Conservation (phyloP, 176 grass and related monocot genomes). For the Carex pumila region DNA sequence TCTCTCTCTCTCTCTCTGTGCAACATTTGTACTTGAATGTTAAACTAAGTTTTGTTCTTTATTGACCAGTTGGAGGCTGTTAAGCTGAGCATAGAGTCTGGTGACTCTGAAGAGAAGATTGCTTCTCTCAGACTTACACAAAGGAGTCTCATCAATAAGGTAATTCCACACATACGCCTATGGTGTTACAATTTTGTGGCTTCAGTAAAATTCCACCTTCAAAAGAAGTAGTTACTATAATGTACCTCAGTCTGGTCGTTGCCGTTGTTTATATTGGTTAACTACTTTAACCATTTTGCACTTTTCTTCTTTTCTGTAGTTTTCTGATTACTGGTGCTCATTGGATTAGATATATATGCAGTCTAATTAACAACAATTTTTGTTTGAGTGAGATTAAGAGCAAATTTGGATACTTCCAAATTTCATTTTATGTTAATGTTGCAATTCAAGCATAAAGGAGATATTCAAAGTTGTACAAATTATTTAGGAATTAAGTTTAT, state of each 20-base stretch:
- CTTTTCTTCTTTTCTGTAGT: neutral
- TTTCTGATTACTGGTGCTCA: neutral
- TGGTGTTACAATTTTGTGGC: neutral
- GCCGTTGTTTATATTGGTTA: neutral
- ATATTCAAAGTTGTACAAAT: too few species aligned
- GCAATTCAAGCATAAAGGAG: neutral
- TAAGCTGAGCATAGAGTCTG: slow-evolving; percentile 53
- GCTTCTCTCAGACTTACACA: slow-evolving; percentile 66
- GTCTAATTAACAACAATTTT: neutral
- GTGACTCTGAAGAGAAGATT: slow-evolving; percentile 60
- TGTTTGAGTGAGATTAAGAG: neutral
- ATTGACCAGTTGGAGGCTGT: slow-evolving; percentile 62
- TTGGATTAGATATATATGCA: neutral
- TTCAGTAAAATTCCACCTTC: neutral
- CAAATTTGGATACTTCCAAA: neutral
- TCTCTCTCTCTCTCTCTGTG: slow-evolving; percentile 5
- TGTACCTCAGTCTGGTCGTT: neutral
- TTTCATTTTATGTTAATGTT: neutral
- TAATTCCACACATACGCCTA: slow-evolving; percentile 4
- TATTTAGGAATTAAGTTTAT: too few species aligned
- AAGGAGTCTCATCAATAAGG: slow-evolving; percentile 83
- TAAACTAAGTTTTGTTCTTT: neutral
- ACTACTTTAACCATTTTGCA: neutral
- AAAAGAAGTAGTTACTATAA: neutral
- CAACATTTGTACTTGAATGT: slow-evolving; percentile 8